A percentile compares a stretch with the other conserved stretches of the same genome.
Conservation (phyloP, 106 monocot species). For the Apostasia ramifera region DNA sequence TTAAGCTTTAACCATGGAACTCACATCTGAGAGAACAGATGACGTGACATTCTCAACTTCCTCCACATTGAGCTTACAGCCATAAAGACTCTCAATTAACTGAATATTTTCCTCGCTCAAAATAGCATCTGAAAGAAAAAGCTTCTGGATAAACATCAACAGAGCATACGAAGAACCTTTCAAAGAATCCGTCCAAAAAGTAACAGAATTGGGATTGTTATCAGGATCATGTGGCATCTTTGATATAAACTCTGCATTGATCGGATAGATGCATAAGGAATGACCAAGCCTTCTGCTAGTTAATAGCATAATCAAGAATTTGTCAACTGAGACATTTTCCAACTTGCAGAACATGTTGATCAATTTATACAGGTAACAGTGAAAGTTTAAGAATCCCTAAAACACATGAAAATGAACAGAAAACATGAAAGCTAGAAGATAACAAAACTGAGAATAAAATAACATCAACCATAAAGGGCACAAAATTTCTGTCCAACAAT, state of each 20-base stretch:
- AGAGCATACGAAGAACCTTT: constrained; percentile 21
- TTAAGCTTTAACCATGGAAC: constrained; percentile 6
- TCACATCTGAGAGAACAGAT: constrained; percentile 51
- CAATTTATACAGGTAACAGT: constrained; percentile 42
- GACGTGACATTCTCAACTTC: constrained; percentile 43
- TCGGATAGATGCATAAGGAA: constrained; percentile 49
- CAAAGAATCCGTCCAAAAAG: constrained; percentile 50
- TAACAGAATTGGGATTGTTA: constrained; percentile 20
- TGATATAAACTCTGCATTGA: constrained; percentile 33
- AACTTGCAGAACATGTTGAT: constrained; percentile 37
- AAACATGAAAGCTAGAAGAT: background rate
- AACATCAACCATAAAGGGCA: background rate
- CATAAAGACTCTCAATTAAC: constrained; percentile 12
- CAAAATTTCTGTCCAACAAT: background rate
- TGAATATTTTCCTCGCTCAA: constrained; percentile 16
- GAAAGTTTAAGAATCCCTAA: constrained; percentile 60
- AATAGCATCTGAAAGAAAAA: constrained; percentile 39
- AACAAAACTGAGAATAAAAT: background rate
- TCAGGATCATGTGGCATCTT: constrained; percentile 25
- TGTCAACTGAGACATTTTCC: constrained; percentile 33
- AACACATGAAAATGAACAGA: constrained; percentile 2
- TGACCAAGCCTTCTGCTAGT: constrained; percentile 61
- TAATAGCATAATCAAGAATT: constrained; percentile 53
- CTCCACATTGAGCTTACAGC: constrained; percentile 19
- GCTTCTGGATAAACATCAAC: constrained; percentile 50